These are phyloP conservation scores for Dendrostoma leiphaemia DNA, from an alignment of 2,329 filamentous ascomycete species.

Conservation along the genomic window DNA sequence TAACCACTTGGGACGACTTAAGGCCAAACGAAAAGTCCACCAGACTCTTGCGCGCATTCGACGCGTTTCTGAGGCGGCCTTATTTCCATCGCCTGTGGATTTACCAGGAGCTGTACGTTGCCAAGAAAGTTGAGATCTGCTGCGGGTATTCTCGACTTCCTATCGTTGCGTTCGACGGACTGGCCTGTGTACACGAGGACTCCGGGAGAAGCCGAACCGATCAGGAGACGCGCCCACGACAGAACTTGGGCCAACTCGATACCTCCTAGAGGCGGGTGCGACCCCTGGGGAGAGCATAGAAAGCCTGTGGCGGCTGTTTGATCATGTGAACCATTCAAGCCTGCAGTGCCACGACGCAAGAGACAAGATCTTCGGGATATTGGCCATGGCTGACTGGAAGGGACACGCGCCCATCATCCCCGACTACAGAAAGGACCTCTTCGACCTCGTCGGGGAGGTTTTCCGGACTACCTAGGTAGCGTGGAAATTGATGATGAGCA, in stretches of 20 bases:
- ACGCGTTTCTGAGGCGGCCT: not conserved
- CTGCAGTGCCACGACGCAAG: not conserved
- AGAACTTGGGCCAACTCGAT: no score
- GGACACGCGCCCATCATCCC: not conserved
- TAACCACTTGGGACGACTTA: not conserved
- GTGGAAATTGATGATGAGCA: no score
- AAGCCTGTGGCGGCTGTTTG: not conserved
- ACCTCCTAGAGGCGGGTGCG: no score
- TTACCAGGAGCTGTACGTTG: not conserved
- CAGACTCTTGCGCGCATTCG: not conserved
- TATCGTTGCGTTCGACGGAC: not conserved
- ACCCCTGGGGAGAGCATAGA: not conserved
- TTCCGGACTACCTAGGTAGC: no score
- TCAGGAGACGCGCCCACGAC: no score
- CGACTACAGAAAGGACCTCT: not conserved
- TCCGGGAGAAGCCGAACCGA: no score
- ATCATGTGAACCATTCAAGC: rapidly evolving
- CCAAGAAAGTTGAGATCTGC: not conserved
- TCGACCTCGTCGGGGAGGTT: not conserved
- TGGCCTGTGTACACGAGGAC: not conserved
- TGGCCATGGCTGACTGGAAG: not conserved
- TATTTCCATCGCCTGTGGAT: not conserved
- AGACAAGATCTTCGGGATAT: not conserved
- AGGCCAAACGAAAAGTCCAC: not conserved
- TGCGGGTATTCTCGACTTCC: not conserved